Evolutionary conservation across 495 filamentous ascomycete genomes (phyloP), one percentile per base, ranked within the genome.

Genomic region (Hypoxylon fuscum): DNA sequence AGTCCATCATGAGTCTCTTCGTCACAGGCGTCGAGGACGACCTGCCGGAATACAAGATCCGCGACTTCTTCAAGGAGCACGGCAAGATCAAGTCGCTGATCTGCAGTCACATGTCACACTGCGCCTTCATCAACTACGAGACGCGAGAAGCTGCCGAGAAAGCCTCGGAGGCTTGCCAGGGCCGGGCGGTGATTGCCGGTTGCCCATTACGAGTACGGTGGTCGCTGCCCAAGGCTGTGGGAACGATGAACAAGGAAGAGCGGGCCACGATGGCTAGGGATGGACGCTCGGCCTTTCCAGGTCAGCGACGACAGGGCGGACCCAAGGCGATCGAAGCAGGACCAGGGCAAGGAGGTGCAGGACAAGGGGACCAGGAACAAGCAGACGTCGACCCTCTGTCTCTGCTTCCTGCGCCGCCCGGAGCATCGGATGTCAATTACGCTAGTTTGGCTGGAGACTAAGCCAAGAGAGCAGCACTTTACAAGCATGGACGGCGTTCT

Each of bases 21-120:
- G 81, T 97, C 23, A 98, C 93, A 0, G 95, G 95, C 15, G 88
- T 98, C 10, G 95, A 98, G 72, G 95, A 98, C 72, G 95, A 98
- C 65, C 82, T 98, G 3, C 93, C 95, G 11, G 95, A 98, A 72
- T 87, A 93, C 75, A 88, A 90, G 59, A 80, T 98, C 34, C 90
- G 96, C 14, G 87, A 90, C 5, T 95, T 95, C 80, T 98, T 98
- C 77, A 83, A 88, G 22, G 83, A 87, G 32, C 96, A 92, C 63
- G 95, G 95, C 44, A 86, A 88, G 64, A 85, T 98, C 48, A 91
- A 93, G 52, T 95, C 90, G 2, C 71, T 98, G 15, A 88, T 98
- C 43, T 97, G 96, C 74, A 96, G 93, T 10, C 95, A 98, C 74
- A 94, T 96, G 74, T 90, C 95, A 6, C 96, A 97, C 69, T 96